Evolutionary conservation across 495 filamentous ascomycete species (phyloP).

Genomic region (Cercophora scortea): DNA sequence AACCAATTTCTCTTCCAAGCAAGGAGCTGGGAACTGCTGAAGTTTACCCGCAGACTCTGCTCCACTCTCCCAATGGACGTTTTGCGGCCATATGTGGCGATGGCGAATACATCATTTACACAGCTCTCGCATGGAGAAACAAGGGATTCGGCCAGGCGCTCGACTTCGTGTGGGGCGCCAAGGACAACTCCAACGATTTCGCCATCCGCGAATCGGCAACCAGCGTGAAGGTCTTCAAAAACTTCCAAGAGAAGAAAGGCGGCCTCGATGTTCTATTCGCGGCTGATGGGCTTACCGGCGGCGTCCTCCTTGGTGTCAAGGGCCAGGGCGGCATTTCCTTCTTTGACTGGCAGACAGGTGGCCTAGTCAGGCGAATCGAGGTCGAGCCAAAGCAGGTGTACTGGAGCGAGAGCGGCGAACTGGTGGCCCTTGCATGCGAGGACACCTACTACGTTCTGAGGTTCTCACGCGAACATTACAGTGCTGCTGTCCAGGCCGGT

Average conservation of each 20-base stretch:
- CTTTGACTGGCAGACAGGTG: slow-evolving; percentile 91
- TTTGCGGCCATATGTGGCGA: slow-evolving; percentile 97
- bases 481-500: slow-evolving; percentile 71
- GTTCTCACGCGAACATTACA: slow-evolving; percentile 80
- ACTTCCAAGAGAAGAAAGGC: slow-evolving; percentile 88
- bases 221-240: slow-evolving; percentile 93
- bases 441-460: slow-evolving; percentile 92
- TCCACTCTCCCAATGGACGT: slow-evolving; percentile 94
- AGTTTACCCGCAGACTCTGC: slow-evolving; percentile 88
- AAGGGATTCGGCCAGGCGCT: slow-evolving; percentile 92
- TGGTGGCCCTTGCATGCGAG: slow-evolving; percentile 88
- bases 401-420: slow-evolving; percentile 94
- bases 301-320: slow-evolving; percentile 89
- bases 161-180: slow-evolving; percentile 95
- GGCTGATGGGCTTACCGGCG: slow-evolving; percentile 83
- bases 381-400: slow-evolving; percentile 90
- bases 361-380: slow-evolving; percentile 87
- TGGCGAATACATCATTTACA: slow-evolving; percentile 98
- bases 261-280: slow-evolving; percentile 94
- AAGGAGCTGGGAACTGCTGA: slow-evolving; percentile 96
- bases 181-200: slow-evolving; percentile 97
- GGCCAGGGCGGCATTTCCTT: slow-evolving; percentile 91
- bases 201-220: slow-evolving; percentile 90
- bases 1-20: slow-evolving; percentile 73
- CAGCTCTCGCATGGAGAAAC: slow-evolving; percentile 92